phyloP scores from a whole-genome alignment of 768 basidiomycete genomes.

The Termitomyces bulborhizus region DNA sequence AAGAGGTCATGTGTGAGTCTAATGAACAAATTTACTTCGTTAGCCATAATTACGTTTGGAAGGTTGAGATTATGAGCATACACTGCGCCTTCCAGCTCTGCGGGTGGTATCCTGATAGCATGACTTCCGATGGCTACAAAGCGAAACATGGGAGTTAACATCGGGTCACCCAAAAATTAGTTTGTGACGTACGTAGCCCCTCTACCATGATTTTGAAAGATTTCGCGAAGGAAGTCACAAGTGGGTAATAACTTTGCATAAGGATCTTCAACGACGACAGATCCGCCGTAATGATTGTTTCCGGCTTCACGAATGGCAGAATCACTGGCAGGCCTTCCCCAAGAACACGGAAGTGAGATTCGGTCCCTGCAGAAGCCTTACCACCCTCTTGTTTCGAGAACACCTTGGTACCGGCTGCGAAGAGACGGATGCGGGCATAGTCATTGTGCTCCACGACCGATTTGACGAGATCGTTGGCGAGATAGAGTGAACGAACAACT shows the following conservation, averaged over 20 bases:
- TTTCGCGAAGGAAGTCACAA: constrained; percentile 56
- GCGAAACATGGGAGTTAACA: neutral
- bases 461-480: constrained; percentile 83
- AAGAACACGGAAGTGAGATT: constrained; percentile 69
- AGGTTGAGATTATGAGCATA: constrained; percentile 27
- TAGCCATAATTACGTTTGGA: neutral
- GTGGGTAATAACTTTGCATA: constrained; percentile 75
- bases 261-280: constrained; percentile 56
- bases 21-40: neutral
- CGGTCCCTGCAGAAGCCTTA: constrained; percentile 31
- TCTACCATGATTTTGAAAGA: constrained; percentile 52
- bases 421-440: constrained; percentile 77
- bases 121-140: constrained; percentile 60
- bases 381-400: constrained; percentile 85
- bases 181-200: constrained; percentile 41
- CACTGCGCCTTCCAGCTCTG: constrained; percentile 45
- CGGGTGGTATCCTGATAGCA: constrained; percentile 61
- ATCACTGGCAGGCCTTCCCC: constrained; percentile 82
- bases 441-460: constrained; percentile 76
- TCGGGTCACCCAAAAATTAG: neutral
- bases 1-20: constrained; percentile 75
- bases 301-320: constrained; percentile 71
- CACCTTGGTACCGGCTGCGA: constrained; percentile 91
- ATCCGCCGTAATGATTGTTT: constrained; percentile 53
- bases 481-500: constrained; percentile 75